phyloP scores from a whole-genome alignment of 768 basidiomycete genomes.

The Rhizopogon rudus region DNA sequence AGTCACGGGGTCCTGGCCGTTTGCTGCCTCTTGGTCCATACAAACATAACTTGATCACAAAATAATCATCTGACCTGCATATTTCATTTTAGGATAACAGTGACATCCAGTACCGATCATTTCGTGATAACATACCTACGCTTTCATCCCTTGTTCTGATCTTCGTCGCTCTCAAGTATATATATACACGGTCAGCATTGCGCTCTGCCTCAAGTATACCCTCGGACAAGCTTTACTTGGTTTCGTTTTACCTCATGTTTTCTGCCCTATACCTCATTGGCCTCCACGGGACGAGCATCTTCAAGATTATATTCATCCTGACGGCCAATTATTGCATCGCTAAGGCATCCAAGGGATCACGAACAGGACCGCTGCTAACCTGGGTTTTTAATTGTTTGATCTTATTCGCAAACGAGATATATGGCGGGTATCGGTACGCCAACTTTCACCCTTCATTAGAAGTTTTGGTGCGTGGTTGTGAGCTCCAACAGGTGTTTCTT shows the following conservation, averaged over 20 bases:
- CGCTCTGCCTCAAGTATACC: slow-evolving; percentile 19
- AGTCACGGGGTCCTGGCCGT: not conserved
- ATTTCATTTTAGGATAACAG: slow-evolving; percentile 75
- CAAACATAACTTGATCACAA: not conserved
- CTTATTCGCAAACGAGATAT: slow-evolving; percentile 73
- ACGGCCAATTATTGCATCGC: slow-evolving; percentile 64
- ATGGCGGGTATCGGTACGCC: slow-evolving; percentile 68
- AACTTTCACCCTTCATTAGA: slow-evolving; percentile 49
- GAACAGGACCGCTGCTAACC: slow-evolving; percentile 46
- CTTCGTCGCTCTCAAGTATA: slow-evolving; percentile 53
- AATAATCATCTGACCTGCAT: not conserved
- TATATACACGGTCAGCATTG: slow-evolving; percentile 35
- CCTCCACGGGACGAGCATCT: slow-evolving; percentile 74
- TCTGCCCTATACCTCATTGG: slow-evolving; percentile 60
- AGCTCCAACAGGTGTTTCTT: not conserved
- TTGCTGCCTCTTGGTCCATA: not conserved
- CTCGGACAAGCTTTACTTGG: slow-evolving; percentile 30
- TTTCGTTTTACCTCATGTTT: slow-evolving; percentile 58
- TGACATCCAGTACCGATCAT: slow-evolving; percentile 86
- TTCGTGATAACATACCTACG: slow-evolving; percentile 73
- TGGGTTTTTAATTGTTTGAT: slow-evolving; percentile 77
- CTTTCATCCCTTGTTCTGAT: slow-evolving; percentile 43
- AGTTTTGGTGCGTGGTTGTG: slow-evolving; percentile 48
- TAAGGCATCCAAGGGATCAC: slow-evolving; percentile 37
- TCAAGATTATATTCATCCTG: slow-evolving; percentile 78